Evolutionary conservation across 1,284 basidiomycete genomes (phyloP).

Genomic region (Ustilago cynodontis): DNA sequence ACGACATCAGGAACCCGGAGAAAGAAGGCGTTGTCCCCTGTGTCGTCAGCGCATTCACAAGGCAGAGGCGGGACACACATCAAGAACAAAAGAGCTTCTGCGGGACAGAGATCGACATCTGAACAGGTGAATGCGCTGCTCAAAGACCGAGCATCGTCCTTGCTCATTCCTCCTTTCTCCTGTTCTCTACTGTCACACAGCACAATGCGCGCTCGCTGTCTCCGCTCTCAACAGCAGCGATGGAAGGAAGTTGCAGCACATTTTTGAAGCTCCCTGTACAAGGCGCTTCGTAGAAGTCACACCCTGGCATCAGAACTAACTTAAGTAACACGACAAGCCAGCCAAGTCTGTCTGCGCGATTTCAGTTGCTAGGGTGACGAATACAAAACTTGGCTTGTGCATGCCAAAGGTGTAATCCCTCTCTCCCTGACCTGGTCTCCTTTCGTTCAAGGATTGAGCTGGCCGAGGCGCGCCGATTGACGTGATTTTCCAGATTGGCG

Average conservation of each 20-base stretch:
- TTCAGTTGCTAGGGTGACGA: no score
- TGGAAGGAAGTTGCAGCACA: background rate
- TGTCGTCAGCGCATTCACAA: constrained; percentile 1
- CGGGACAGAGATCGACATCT: background rate
- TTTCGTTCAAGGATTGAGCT: background rate
- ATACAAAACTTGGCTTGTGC: no score
- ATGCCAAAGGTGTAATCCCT: no score
- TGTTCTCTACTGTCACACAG: no score
- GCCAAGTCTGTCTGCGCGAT: background rate
- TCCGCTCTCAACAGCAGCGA: no score
- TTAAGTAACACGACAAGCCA: background rate
- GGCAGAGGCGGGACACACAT: constrained; percentile 1
- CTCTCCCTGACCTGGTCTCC: background rate
- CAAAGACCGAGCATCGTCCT: background rate
- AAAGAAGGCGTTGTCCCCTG: background rate
- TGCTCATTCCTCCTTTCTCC: background rate
- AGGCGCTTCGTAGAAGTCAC: constrained; percentile 1
- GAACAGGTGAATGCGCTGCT: background rate
- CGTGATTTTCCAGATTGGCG: background rate
- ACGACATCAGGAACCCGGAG: constrained; percentile 2
- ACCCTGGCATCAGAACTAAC: background rate
- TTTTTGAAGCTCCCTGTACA: no score
- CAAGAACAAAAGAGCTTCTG: background rate
- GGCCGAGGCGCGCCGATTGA: no score
- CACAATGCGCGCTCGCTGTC: no score